Evolutionary conservation across 129 eudicot genomes (phyloP).

Genomic region (Oenanthe sinensis): DNA sequence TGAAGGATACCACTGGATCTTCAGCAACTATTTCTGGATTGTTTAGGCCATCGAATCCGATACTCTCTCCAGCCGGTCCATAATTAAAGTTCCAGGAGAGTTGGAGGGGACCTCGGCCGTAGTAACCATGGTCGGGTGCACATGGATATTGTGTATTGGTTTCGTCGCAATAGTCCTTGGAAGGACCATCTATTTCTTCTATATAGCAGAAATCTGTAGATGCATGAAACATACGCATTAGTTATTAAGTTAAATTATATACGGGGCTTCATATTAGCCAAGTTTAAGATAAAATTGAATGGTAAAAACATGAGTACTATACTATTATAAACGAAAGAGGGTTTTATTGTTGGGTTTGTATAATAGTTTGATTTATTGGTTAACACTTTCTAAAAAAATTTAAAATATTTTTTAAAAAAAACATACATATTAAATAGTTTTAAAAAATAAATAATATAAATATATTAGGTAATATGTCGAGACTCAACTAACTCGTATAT

Average conservation of each 20-base stretch:
- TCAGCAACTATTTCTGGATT: constrained; percentile 3
- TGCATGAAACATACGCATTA: background rate
- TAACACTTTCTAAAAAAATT: no score
- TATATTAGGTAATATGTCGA: no score
- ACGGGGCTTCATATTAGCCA: background rate
- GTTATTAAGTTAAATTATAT: background rate
- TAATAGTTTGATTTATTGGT: no score
- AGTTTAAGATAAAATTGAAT: no score
- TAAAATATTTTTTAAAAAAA: no score
- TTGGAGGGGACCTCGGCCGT: constrained; percentile 3
- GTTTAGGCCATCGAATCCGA: constrained; percentile 1
- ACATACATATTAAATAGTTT: no score
- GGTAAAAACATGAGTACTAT: no score
- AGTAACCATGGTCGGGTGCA: constrained; percentile 1
- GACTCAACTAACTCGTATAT: no score
- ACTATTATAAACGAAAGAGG: no score
- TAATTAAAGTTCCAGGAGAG: constrained; percentile 7
- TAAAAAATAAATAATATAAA: no score
- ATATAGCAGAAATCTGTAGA: background rate
- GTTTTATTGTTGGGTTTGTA: no score
- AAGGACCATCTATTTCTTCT: constrained; percentile 2
- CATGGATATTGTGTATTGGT: constrained; percentile 6
- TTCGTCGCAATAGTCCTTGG: constrained; percentile 3
- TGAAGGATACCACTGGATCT: constrained; percentile 1
- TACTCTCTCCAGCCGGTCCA: background rate